Evolutionary conservation across 768 basidiomycete genomes (phyloP).

Genomic region (Astraeus odoratus): DNA sequence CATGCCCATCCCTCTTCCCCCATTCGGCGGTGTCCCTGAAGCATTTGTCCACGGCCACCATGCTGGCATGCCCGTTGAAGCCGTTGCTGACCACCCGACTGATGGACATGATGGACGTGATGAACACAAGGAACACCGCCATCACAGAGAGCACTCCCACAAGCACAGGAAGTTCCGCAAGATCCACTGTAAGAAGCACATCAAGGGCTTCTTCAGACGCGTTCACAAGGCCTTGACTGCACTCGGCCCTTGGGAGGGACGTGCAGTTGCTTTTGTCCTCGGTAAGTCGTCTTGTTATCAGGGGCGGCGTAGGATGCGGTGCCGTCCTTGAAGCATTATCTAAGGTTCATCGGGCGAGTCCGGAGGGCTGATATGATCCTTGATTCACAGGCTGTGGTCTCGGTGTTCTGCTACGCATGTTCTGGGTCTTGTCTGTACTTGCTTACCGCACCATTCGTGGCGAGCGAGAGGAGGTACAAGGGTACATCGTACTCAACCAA

Average conservation of each 20-base stretch:
- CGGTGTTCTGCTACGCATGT: slow-evolving; percentile 74
- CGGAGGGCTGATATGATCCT: background rate
- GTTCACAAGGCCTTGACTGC: slow-evolving; percentile 59
- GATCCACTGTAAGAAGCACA: slow-evolving; percentile 7
- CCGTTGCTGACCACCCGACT: background rate
- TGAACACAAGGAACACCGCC: slow-evolving; percentile 5
- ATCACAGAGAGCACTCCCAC: slow-evolving; percentile 12
- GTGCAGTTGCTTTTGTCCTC: slow-evolving; percentile 76
- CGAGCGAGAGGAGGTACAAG: slow-evolving; percentile 35
- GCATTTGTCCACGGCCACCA: slow-evolving; percentile 3
- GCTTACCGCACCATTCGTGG: slow-evolving; percentile 49
- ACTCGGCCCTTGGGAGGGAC: slow-evolving; percentile 78
- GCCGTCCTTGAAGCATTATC: too few relatives aligned
- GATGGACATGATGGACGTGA: slow-evolving; percentile 6
- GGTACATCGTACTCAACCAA: slow-evolving; percentile 38
- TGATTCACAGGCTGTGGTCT: slow-evolving; percentile 64
- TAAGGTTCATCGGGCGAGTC: background rate
- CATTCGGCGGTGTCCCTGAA: slow-evolving; percentile 23
- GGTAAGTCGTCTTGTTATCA: slow-evolving; percentile 37
- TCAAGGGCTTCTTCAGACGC: slow-evolving; percentile 44
- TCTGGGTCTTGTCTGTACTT: slow-evolving; percentile 66
- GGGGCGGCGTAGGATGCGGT: background rate
- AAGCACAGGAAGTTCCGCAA: slow-evolving; percentile 22
- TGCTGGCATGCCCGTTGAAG: slow-evolving; percentile 3
- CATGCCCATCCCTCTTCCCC: slow-evolving; percentile 13